Conservation (phyloP, 148 eudicot species). For the Rhododendron kiyosumense region DNA sequence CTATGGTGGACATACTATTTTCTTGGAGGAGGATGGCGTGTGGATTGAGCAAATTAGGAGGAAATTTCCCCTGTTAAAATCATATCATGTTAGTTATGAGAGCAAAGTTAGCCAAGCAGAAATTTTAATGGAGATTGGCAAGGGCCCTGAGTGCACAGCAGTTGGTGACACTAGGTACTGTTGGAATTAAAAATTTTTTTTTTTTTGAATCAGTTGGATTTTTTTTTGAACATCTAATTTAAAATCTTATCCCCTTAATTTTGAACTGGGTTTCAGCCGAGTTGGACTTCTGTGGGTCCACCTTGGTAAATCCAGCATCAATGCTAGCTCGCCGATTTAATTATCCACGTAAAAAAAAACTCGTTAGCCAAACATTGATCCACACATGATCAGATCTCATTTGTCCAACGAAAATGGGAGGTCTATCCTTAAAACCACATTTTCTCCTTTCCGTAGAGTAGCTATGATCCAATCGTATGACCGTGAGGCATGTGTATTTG, state of each 20-base stretch:
- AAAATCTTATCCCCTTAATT: not conserved
- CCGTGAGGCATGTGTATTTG: not conserved
- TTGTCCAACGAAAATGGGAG: not conserved
- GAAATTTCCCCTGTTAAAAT: constrained; percentile 53
- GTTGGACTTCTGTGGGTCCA: not conserved
- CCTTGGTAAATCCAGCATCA: not conserved
- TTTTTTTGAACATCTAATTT: not conserved
- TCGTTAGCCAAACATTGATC: not conserved
- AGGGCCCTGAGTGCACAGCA: constrained; percentile 37
- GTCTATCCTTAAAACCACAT: not conserved
- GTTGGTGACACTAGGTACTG: constrained; percentile 23
- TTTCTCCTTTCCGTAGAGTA: not conserved
- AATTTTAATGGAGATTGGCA: constrained; percentile 38
- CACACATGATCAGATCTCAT: not conserved
- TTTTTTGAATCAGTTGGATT: not conserved
- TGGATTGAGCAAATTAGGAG: constrained; percentile 64
- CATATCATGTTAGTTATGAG: constrained; percentile 57
- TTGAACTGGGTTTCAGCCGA: not conserved
- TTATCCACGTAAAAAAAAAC: not conserved
- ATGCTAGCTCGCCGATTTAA: not conserved
- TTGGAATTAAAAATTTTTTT: not conserved
- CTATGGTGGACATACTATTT: constrained; percentile 64
- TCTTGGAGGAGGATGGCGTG: constrained; percentile 57
- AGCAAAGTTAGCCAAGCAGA: constrained; percentile 57
- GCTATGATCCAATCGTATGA: not conserved